Percentiles rank a stretch among this genome's conserved stretches.
Evolutionary conservation across 805 yeast genomes (phyloP).

Genomic region (Saturnispora dispora): DNA sequence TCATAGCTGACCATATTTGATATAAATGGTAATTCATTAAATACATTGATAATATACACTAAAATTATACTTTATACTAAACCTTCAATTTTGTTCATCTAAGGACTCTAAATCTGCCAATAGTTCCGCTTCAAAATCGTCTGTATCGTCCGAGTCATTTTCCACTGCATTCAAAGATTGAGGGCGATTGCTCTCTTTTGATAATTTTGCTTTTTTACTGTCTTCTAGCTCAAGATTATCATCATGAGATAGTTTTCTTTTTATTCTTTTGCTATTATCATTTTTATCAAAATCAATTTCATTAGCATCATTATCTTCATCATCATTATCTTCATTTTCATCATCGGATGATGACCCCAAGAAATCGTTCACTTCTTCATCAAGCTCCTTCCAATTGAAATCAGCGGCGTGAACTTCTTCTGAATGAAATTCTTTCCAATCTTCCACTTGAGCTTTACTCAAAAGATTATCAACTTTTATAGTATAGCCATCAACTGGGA

Average conservation of each 20-base stretch:
- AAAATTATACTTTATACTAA: neutral
- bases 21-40: neutral
- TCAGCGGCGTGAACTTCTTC: slow-evolving; percentile 35
- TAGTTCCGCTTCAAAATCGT: slow-evolving; percentile 12
- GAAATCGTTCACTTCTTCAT: slow-evolving; percentile 48
- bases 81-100: slow-evolving; percentile 16
- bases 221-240: neutral
- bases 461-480: slow-evolving; percentile 43
- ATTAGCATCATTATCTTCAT: neutral
- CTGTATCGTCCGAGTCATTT: slow-evolving; percentile 25
- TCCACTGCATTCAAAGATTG: neutral
- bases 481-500: slow-evolving; percentile 50
- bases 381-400: slow-evolving; percentile 45
- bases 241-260: neutral
- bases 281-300: slow-evolving; percentile 10
- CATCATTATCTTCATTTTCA: slow-evolving; percentile 17
- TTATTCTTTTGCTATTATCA: slow-evolving; percentile 15
- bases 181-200: neutral
- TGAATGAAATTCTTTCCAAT: slow-evolving; percentile 30
- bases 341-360: slow-evolving; percentile 36
- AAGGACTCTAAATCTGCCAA: slow-evolving; percentile 18
- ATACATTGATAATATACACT: neutral
- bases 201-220: slow-evolving; percentile 2
- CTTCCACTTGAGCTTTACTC: slow-evolving; percentile 37
- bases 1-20: neutral